These are phyloP conservation scores for Wilhelminamyces savonicus DNA, from an alignment of 805 yeast genomes.

Conservation along the genomic window DNA sequence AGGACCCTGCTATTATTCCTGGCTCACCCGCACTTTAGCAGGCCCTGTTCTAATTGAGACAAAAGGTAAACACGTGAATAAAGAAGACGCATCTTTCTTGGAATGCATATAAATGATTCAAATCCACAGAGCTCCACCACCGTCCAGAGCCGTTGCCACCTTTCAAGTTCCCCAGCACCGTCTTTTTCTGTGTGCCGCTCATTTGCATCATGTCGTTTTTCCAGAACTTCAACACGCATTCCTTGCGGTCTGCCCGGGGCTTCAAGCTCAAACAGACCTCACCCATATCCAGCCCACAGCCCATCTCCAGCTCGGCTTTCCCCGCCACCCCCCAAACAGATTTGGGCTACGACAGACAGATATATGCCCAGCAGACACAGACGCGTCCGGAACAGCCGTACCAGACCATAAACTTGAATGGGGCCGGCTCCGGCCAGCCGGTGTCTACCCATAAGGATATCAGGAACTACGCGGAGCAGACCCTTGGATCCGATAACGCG, in stretches of 20 bases:
- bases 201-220: slow-evolving; percentile 29
- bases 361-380: slow-evolving; percentile 5
- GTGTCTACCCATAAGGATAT: slow-evolving; percentile 64
- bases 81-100: too few relatives aligned
- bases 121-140: too few relatives aligned
- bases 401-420: slow-evolving; percentile 22
- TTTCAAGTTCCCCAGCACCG: too few relatives aligned
- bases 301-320: slow-evolving; percentile 26
- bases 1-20: too few relatives aligned
- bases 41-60: too few relatives aligned
- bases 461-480: slow-evolving; percentile 86
- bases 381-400: slow-evolving; percentile 17
- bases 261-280: slow-evolving; percentile 35
- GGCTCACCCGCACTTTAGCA: too few relatives aligned
- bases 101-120: too few relatives aligned
- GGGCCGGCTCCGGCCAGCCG: slow-evolving; percentile 16
- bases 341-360: too few relatives aligned
- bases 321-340: slow-evolving; percentile 27
- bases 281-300: slow-evolving; percentile 35
- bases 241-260: slow-evolving; percentile 36
- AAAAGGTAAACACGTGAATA: too few relatives aligned
- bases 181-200: too few relatives aligned
- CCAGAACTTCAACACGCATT: slow-evolving; percentile 38
- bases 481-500: slow-evolving; percentile 88
- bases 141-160: too few relatives aligned